Percentiles rank a stretch among this genome's conserved stretches.
These are phyloP conservation scores for Suillus alpinus DNA, from an alignment of 768 basidiomycete genomes.

Conservation along the genomic window DNA sequence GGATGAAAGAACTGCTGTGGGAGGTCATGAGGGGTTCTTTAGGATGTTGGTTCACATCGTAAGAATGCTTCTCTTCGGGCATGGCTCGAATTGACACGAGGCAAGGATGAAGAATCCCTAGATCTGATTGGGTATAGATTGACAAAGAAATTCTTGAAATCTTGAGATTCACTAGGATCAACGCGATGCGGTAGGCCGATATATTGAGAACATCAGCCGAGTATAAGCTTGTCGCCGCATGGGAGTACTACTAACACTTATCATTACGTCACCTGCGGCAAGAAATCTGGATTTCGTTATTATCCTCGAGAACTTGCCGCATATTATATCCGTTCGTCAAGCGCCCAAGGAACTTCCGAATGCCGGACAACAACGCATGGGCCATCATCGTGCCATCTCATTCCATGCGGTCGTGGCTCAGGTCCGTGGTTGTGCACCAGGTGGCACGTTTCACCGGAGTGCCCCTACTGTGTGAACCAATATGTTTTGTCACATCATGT, in stretches of 20 bases:
- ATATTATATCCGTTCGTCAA: no score
- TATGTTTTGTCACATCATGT: not conserved
- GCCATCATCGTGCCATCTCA: not conserved
- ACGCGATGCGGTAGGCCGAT: not conserved
- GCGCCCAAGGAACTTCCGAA: not conserved
- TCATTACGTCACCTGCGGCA: no score
- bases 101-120: not conserved
- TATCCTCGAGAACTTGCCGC: no score
- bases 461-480: no score
- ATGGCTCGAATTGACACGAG: constrained; percentile 3
- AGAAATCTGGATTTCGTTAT: no score
- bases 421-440: not conserved
- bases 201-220: not conserved
- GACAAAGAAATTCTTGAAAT: not conserved
- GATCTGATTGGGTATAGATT: constrained; percentile 3
- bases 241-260: not conserved
- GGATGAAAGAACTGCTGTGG: not conserved
- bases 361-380: not conserved
- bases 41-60: constrained; percentile 7
- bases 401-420: not conserved
- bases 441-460: not conserved
- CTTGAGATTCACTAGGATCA: not conserved
- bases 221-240: not conserved
- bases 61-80: constrained; percentile 12
- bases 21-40: constrained; percentile 8